These are phyloP conservation scores for Dioszegia aurantiaca DNA, from an alignment of 768 basidiomycete species.

Conservation along the genomic window DNA sequence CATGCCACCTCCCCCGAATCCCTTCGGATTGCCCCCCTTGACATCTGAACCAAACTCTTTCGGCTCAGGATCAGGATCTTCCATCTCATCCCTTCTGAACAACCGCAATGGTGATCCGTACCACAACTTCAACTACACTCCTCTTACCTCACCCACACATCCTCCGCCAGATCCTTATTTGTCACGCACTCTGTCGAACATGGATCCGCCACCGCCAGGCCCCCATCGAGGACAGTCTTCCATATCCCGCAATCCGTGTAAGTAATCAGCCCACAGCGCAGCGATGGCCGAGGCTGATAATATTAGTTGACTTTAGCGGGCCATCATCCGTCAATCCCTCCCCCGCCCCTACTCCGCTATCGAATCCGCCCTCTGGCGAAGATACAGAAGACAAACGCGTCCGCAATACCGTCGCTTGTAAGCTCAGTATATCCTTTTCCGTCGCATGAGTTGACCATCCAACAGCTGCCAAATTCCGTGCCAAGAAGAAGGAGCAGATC, in stretches of 20 bases:
- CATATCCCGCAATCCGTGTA: background rate
- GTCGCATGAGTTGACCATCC: background rate
- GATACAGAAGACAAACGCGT: slow-evolving; percentile 29
- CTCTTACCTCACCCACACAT: background rate
- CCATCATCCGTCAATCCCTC: background rate
- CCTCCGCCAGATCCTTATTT: background rate
- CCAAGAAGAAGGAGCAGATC: slow-evolving; percentile 26
- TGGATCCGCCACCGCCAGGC: too few species aligned
- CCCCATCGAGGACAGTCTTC: too few species aligned
- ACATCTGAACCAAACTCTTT: background rate
- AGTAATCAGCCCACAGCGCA: background rate
- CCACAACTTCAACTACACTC: too few species aligned
- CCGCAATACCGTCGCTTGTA: slow-evolving; percentile 31
- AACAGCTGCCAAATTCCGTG: slow-evolving; percentile 34
- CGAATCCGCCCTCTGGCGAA: slow-evolving; percentile 4
- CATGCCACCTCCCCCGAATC: background rate
- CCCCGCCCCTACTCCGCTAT: slow-evolving; percentile 7
- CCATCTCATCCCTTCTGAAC: background rate
- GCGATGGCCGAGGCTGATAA: slow-evolving; percentile 1
- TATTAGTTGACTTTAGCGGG: background rate
- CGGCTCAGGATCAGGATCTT: background rate
- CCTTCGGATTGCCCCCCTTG: background rate
- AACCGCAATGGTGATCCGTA: background rate
- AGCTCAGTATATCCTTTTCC: slow-evolving; percentile 2
- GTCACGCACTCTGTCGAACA: too few species aligned